A percentile compares a stretch with the other conserved stretches of the same genome.
Conservation (phyloP, 2,329 filamentous ascomycete genomes). For the Xylaria sp. region DNA sequence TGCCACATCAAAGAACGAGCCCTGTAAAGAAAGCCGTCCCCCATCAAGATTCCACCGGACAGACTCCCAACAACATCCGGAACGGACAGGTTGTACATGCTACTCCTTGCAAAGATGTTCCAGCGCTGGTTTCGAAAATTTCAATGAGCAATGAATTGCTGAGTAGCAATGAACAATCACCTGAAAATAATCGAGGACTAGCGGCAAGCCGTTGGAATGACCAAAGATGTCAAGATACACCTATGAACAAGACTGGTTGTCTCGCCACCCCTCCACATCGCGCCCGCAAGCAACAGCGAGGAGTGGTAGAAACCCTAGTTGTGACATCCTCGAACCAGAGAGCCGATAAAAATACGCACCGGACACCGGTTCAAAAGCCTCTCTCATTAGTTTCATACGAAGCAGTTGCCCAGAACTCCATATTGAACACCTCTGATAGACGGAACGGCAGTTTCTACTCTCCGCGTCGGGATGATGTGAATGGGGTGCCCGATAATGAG, state of each 20-base stretch:
- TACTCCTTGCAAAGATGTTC: background rate
- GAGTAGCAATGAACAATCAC: background rate
- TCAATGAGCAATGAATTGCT: background rate
- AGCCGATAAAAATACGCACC: background rate
- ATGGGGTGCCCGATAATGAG: background rate
- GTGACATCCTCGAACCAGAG: background rate
- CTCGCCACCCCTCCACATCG: background rate
- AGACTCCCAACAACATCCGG: background rate
- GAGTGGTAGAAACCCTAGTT: background rate
- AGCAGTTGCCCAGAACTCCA: background rate
- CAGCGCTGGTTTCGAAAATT: background rate
- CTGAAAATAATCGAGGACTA: background rate
- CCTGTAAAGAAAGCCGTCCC: background rate
- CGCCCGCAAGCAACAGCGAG: background rate
- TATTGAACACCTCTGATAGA: background rate
- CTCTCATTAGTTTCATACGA: background rate
- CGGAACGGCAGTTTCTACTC: background rate
- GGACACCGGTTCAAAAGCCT: background rate
- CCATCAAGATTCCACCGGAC: background rate
- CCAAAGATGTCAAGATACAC: background rate
- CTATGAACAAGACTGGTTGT: background rate
- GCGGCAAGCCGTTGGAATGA: conserved; percentile 24
- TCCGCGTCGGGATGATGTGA: background rate
- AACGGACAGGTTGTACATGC: background rate
- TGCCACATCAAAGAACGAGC: conserved; percentile 25